These are phyloP conservation scores for Porcisia deanei DNA, from an alignment of 208 protist genomes.

Conservation along the genomic window DNA sequence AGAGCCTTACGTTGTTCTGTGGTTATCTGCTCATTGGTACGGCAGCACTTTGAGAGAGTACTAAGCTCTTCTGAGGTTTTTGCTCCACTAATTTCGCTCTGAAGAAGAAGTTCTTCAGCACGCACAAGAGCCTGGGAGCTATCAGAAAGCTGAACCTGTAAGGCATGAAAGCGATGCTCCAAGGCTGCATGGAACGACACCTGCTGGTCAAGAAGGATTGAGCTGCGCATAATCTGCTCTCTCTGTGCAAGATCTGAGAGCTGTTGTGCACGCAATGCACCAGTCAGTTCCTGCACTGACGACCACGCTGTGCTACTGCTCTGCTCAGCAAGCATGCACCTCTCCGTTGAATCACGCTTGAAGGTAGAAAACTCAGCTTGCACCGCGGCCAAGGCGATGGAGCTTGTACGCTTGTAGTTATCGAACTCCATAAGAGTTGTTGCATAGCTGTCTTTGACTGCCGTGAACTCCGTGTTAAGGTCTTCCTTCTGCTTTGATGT, in stretches of 20 bases:
- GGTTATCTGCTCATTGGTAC: slow-evolving; percentile 14
- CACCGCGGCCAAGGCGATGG: slow-evolving; percentile 1
- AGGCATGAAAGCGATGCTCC: not conserved
- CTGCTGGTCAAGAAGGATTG: slow-evolving; percentile 15
- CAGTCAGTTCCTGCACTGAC: slow-evolving; percentile 34
- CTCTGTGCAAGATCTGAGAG: slow-evolving; percentile 17
- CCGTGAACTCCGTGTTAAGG: slow-evolving; percentile 44
- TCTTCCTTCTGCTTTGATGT: slow-evolving; percentile 44
- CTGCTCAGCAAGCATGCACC: slow-evolving; percentile 28
- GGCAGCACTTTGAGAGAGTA: slow-evolving; percentile 2
- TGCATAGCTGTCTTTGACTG: slow-evolving; percentile 69
- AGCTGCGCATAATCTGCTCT: slow-evolving; percentile 18
- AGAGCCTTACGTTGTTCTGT: slow-evolving; percentile 22
- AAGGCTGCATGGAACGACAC: not conserved
- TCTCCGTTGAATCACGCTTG: slow-evolving; percentile 19
- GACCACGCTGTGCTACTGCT: slow-evolving; percentile 24
- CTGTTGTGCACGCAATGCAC: slow-evolving; percentile 30
- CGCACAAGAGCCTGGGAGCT: not conserved
- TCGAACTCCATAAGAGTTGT: slow-evolving; percentile 56
- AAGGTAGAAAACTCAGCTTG: slow-evolving; percentile 17
- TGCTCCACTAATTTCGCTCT: not conserved
- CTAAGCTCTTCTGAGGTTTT: slow-evolving; percentile 5
- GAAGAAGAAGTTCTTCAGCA: not conserved
- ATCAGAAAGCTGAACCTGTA: not conserved
- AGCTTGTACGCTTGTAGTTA: slow-evolving; percentile 37